These are phyloP conservation scores for Jatropha curcas DNA, from an alignment of 345 rosid genomes.

Conservation along the genomic window DNA sequence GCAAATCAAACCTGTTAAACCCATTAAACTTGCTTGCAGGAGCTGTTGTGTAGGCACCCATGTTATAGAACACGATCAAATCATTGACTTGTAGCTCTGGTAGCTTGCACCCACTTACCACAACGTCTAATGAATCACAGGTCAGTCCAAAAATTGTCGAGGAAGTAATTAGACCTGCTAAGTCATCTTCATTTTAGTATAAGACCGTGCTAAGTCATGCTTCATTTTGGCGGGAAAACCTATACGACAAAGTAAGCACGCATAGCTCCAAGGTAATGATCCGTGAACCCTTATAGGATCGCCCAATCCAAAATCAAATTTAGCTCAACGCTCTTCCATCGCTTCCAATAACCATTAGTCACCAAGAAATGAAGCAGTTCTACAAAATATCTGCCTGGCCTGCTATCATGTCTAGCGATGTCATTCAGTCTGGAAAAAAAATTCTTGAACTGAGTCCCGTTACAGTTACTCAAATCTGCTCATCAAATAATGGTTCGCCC, in stretches of 20 bases:
- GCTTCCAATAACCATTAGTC: constrained; percentile 30
- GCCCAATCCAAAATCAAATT: constrained; percentile 40
- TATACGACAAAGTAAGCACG: constrained; percentile 23
- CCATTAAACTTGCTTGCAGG: constrained; percentile 35
- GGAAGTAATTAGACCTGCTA: not conserved
- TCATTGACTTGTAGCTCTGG: constrained; percentile 32
- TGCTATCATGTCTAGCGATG: constrained; percentile 19
- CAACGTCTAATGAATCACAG: constrained; percentile 31
- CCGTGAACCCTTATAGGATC: constrained; percentile 41
- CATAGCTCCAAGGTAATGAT: constrained; percentile 25
- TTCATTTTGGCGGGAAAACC: not conserved
- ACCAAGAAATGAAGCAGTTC: constrained; percentile 37
- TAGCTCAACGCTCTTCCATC: constrained; percentile 27
- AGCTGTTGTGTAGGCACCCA: constrained; percentile 41
- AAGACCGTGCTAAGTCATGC: not conserved
- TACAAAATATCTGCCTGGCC: constrained; percentile 37
- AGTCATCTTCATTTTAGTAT: not conserved
- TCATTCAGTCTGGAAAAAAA: constrained; percentile 18
- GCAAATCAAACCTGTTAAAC: constrained; percentile 19
- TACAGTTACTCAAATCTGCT: constrained; percentile 21
- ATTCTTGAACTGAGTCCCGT: constrained; percentile 20
- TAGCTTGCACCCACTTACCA: constrained; percentile 21
- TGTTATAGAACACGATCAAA: constrained; percentile 35
- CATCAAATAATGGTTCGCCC: constrained; percentile 17
- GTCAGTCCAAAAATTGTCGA: constrained; percentile 44